Conservation (phyloP, 768 basidiomycete species). For the Lentinus brumalis region DNA sequence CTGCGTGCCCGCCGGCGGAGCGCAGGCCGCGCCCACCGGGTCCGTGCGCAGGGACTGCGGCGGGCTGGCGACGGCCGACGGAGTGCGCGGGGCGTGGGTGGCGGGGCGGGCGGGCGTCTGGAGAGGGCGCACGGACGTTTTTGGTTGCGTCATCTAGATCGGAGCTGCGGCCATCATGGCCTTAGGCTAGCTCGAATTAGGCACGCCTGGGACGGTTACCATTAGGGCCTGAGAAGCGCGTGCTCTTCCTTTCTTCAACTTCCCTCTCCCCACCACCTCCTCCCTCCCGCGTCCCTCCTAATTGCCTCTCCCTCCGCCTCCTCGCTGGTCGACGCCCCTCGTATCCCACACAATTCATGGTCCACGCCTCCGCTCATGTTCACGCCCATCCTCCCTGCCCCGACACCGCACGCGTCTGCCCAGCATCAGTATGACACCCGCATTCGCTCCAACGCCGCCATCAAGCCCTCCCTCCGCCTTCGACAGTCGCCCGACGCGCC, state of each 20-base stretch:
- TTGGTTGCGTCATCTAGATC: conserved; percentile 36
- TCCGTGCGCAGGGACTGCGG: conserved; percentile 6
- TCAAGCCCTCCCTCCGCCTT: conserved; percentile 55
- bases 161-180: conserved; percentile 32
- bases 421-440: conserved; percentile 55
- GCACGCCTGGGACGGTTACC: conserved; percentile 34
- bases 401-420: conserved; percentile 30
- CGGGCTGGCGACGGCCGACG: neutral
- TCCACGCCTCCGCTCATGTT: conserved; percentile 30
- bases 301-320: conserved; percentile 14
- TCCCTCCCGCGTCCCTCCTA: conserved; percentile 16
- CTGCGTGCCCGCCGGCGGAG: neutral
- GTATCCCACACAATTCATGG: conserved; percentile 30
- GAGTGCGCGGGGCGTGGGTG: conserved; percentile 1
- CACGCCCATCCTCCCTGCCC: conserved; percentile 26
- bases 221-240: conserved; percentile 29
- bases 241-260: conserved; percentile 27
- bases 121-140: conserved; percentile 17
- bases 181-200: conserved; percentile 29
- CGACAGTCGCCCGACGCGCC: conserved; percentile 44
- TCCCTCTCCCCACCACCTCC: conserved; percentile 29
- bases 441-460: conserved; percentile 51
- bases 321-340: conserved; percentile 36
- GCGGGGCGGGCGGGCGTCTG: conserved; percentile 11
- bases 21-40: neutral